A percentile compares a stretch with the other conserved stretches of the same genome.
Conservation (phyloP, 768 basidiomycete species). For the Auriscalpium microsporum region DNA sequence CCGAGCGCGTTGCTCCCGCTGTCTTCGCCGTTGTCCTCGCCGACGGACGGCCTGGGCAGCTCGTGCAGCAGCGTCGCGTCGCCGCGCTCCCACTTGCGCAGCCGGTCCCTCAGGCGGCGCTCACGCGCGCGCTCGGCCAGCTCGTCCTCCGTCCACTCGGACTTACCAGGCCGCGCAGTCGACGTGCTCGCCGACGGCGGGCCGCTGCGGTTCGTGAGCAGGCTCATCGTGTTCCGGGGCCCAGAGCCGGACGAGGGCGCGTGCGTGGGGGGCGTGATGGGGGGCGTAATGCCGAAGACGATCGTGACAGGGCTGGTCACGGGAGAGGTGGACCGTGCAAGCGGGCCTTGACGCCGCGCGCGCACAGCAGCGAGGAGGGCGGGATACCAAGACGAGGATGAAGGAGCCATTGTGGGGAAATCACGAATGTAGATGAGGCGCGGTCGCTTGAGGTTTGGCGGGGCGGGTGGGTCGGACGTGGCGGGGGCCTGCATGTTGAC, state of each 20-base stretch:
- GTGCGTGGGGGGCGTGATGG: constrained; percentile 45
- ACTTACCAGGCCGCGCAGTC: constrained; percentile 28
- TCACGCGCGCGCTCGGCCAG: constrained; percentile 60
- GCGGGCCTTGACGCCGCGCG: constrained; percentile 58
- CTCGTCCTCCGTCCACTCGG: constrained; percentile 63
- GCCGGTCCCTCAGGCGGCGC: constrained; percentile 58
- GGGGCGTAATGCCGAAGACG: constrained; percentile 80
- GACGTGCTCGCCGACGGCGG: constrained; percentile 25
- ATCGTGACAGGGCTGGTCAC: constrained; percentile 69
- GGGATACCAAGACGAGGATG: constrained; percentile 74
- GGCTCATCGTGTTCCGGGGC: constrained; percentile 30
- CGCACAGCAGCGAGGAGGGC: constrained; percentile 73
- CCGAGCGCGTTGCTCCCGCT: constrained; percentile 9
- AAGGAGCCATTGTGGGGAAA: constrained; percentile 64
- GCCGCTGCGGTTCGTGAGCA: constrained; percentile 37
- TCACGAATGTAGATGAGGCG: constrained; percentile 82
- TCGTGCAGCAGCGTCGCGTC: constrained; percentile 54
- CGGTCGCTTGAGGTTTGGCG: constrained; percentile 31
- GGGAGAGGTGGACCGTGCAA: constrained; percentile 51
- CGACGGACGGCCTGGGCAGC: constrained; percentile 42
- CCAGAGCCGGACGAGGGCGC: constrained; percentile 20
- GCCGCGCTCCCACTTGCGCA: constrained; percentile 67
- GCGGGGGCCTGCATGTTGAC: constrained; percentile 45
- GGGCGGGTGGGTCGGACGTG: constrained; percentile 4
- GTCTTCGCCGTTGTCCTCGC: constrained; percentile 31